Conservation (phyloP, 306 rosid species). For the Prunus dulcis region DNA sequence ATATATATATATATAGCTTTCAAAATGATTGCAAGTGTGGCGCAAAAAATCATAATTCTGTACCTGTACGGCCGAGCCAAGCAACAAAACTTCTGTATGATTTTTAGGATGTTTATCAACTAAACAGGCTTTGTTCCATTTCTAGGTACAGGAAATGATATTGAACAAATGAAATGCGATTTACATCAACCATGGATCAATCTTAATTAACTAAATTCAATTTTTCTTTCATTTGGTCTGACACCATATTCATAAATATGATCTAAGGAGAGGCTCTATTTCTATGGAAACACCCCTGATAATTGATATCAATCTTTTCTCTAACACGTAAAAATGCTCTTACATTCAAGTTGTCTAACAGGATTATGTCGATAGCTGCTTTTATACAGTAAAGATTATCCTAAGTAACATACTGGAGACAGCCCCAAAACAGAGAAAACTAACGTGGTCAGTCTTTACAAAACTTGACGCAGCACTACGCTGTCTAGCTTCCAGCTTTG, state of each 20-base stretch:
- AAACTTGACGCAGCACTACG: neutral
- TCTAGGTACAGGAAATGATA: neutral
- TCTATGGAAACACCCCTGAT: neutral
- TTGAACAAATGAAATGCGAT: neutral
- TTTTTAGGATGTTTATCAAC: no score
- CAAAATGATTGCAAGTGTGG: neutral
- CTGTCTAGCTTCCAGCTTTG: conserved; percentile 12
- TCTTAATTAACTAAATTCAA: no score
- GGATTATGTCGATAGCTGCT: neutral
- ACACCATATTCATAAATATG: no score
- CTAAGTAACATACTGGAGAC: neutral
- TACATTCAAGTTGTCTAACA: neutral
- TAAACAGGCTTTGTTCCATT: no score
- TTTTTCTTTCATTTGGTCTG: no score
- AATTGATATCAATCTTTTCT: neutral
- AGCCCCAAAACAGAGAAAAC: neutral
- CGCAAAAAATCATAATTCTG: no score
- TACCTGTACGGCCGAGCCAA: no score
- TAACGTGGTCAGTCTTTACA: neutral
- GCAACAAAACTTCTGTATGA: no score
- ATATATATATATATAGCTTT: neutral
- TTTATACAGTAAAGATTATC: neutral
- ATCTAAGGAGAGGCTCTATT: no score
- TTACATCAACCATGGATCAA: neutral
- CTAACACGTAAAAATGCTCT: neutral